A percentile compares a stretch with the other conserved stretches of the same genome.
Evolutionary conservation across 2,329 filamentous ascomycete species (phyloP).

Genomic region (Botryotinia calthae): DNA sequence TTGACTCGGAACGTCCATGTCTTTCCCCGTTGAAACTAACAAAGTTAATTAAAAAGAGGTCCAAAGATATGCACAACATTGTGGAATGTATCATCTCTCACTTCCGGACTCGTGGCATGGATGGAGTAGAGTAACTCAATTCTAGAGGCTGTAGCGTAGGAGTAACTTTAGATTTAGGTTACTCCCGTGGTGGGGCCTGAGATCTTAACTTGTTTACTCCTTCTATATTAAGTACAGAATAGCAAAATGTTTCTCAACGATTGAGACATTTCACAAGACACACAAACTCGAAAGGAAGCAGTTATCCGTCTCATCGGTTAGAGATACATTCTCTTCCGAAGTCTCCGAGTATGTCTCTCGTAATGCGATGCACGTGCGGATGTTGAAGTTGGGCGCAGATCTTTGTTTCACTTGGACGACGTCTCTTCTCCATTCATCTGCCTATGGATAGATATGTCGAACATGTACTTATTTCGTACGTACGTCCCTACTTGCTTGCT

Average conservation of each 20-base stretch:
- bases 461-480: not conserved
- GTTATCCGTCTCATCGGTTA: not conserved
- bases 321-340: not conserved
- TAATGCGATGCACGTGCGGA: not conserved
- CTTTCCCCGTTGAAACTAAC: not conserved
- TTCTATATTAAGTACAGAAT: too few species aligned
- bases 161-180: not conserved
- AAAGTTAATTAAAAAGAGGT: not conserved
- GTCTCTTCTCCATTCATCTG: not conserved
- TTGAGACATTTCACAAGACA: not conserved
- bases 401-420: not conserved
- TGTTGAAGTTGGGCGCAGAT: not conserved
- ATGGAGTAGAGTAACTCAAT: not conserved
- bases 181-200: not conserved
- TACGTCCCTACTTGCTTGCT: accelerated
- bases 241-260: too few species aligned
- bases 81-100: not conserved
- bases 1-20: not conserved
- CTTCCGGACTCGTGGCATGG: not conserved
- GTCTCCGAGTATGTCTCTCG: not conserved
- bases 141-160: not conserved
- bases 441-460: not conserved
- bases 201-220: not conserved
- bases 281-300: not conserved
- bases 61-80: not conserved